Percentiles rank a stretch among this genome's conserved stretches.
phyloP scores from a whole-genome alignment of 495 filamentous ascomycete species.

The Xylaria flabelliformis region DNA sequence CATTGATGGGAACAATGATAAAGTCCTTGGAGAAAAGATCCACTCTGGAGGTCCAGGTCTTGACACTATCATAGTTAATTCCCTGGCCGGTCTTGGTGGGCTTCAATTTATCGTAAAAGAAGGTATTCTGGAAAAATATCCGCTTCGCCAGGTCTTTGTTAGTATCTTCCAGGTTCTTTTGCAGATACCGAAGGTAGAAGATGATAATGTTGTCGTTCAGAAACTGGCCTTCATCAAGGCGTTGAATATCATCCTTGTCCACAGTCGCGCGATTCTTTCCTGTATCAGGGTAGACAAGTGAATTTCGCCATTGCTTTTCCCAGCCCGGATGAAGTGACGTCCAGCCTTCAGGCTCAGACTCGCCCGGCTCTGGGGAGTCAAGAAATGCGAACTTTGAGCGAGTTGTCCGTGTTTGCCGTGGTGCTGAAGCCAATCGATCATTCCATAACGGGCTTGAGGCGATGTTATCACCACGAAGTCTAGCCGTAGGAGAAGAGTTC shows the following conservation, averaged over 20 bases:
- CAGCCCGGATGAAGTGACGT: constrained; percentile 50
- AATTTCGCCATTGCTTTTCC: constrained; percentile 55
- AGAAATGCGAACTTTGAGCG: constrained; percentile 26
- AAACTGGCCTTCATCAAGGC: constrained; percentile 83
- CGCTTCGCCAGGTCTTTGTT: constrained; percentile 64
- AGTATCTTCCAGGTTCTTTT: constrained; percentile 64
- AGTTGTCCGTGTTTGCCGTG: constrained; percentile 28
- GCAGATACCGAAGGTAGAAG: constrained; percentile 82
- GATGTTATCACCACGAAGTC: not conserved
- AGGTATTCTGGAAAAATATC: constrained; percentile 89
- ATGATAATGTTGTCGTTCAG: constrained; percentile 91
- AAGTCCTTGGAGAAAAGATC: constrained; percentile 88
- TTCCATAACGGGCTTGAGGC: not conserved
- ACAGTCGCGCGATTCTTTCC: constrained; percentile 78
- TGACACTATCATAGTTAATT: constrained; percentile 81
- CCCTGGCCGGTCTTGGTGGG: constrained; percentile 57
- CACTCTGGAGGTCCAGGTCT: constrained; percentile 86
- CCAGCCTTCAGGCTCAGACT: constrained; percentile 46
- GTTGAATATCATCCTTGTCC: constrained; percentile 75
- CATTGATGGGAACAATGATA: constrained; percentile 90
- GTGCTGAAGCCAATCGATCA: not conserved
- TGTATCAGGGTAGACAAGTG: constrained; percentile 72
- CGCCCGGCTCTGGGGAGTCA: constrained; percentile 21
- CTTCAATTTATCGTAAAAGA: constrained; percentile 80
- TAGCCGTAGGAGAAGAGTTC: not conserved